Conservation (phyloP, 352 stramenopile species). For the Globisporangium ultimum region DNA sequence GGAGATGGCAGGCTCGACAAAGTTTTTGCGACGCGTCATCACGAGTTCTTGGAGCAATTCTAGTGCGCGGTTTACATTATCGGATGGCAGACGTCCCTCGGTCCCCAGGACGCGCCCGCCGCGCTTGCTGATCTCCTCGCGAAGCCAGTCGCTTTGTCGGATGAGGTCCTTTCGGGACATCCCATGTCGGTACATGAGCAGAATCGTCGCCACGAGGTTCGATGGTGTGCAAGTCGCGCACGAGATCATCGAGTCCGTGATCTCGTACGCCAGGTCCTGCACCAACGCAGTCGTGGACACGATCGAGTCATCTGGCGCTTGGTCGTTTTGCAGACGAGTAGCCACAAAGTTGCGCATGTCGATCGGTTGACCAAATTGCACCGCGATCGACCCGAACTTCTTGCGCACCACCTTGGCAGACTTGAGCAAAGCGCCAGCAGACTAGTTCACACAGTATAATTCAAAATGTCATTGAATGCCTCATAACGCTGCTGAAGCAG, state of each 20-base stretch:
- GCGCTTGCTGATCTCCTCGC: slow-evolving; percentile 62
- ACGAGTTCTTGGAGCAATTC: slow-evolving; percentile 70
- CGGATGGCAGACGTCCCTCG: slow-evolving; percentile 60
- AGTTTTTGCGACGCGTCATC: slow-evolving; percentile 64
- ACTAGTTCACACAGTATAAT: slow-evolving; percentile 19
- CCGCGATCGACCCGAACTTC: slow-evolving; percentile 80
- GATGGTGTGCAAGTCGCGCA: slow-evolving; percentile 71
- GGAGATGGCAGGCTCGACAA: slow-evolving; percentile 75
- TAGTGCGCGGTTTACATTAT: slow-evolving; percentile 64
- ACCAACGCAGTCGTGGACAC: slow-evolving; percentile 38
- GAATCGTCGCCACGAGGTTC: slow-evolving; percentile 66
- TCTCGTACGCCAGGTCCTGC: slow-evolving; percentile 63
- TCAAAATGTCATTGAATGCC: too few species aligned
- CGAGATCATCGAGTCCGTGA: slow-evolving; percentile 69
- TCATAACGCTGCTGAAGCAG: too few species aligned
- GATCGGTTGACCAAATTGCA: slow-evolving; percentile 72
- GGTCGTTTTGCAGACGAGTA: slow-evolving; percentile 20
- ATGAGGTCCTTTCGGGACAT: slow-evolving; percentile 72
- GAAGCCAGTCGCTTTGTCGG: slow-evolving; percentile 70
- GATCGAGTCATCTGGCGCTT: slow-evolving; percentile 19
- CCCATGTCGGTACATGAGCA: slow-evolving; percentile 78
- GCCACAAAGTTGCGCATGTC: slow-evolving; percentile 56
- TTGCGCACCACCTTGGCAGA: slow-evolving; percentile 66
- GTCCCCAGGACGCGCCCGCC: slow-evolving; percentile 69
- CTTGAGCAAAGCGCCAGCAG: slow-evolving; percentile 61